Evolutionary conservation across 805 yeast species (phyloP).

Genomic region (Lipomyces chichibuensis): DNA sequence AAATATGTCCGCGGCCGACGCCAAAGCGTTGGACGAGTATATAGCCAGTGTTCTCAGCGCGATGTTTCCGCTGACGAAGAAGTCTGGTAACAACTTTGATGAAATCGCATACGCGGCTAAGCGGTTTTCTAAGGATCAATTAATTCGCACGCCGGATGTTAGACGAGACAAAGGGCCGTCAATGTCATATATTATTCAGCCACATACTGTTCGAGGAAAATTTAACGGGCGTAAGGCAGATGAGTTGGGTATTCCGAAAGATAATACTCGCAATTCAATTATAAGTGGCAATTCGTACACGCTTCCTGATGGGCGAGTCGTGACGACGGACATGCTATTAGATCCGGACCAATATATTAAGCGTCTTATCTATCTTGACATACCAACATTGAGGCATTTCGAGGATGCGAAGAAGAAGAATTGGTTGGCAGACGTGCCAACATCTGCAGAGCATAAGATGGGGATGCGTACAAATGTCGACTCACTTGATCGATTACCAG

Average conservation of each 20-base stretch:
- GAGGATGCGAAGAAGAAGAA: slow-evolving; percentile 23
- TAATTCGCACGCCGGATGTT: slow-evolving; percentile 16
- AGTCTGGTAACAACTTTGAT: slow-evolving; percentile 11
- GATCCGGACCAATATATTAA: slow-evolving; percentile 62
- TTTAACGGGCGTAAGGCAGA: slow-evolving; percentile 69
- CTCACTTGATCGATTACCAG: background rate
- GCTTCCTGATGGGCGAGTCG: slow-evolving; percentile 59
- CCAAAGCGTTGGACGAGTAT: slow-evolving; percentile 1
- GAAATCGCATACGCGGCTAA: slow-evolving; percentile 2
- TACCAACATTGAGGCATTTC: slow-evolving; percentile 60
- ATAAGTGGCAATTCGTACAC: slow-evolving; percentile 63
- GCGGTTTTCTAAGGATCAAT: background rate
- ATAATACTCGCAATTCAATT: slow-evolving; percentile 60
- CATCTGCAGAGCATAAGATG: background rate
- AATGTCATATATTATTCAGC: slow-evolving; percentile 68
- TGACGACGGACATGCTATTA: slow-evolving; percentile 73
- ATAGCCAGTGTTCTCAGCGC: slow-evolving; percentile 35
- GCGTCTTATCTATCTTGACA: slow-evolving; percentile 69
- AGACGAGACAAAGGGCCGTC: slow-evolving; percentile 47
- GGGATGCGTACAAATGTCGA: slow-evolving; percentile 36
- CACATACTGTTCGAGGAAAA: slow-evolving; percentile 73
- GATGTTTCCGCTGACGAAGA: slow-evolving; percentile 11
- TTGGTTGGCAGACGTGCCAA: slow-evolving; percentile 27
- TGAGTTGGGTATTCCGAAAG: slow-evolving; percentile 69
- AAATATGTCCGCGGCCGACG: background rate